These are phyloP conservation scores for Chaetomiaceae sp. DNA, from an alignment of 2,329 filamentous ascomycete species.

Conservation along the genomic window DNA sequence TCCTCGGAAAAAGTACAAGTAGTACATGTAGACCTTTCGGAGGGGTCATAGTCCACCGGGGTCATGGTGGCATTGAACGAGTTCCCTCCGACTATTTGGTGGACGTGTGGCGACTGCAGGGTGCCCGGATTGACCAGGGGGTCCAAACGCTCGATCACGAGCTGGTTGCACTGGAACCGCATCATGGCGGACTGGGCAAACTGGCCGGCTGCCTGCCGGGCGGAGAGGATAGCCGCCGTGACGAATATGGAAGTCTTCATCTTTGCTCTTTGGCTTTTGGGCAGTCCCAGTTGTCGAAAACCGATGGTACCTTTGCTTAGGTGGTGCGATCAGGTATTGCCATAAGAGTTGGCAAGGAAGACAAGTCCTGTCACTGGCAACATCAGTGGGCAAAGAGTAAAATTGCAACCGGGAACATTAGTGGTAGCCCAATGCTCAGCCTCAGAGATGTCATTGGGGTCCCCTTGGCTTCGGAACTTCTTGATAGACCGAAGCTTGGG, in stretches of 20 bases:
- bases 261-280: background rate
- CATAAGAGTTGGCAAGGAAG: too few species aligned
- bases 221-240: slow-evolving; percentile 10
- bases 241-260: slow-evolving; percentile 1
- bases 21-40: slow-evolving; percentile 14
- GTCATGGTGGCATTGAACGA: slow-evolving; percentile 30
- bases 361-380: too few species aligned
- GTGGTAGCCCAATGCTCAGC: too few species aligned
- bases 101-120: slow-evolving; percentile 39
- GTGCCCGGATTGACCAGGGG: slow-evolving; percentile 1
- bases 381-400: too few species aligned
- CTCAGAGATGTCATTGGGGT: too few species aligned
- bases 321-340: too few species aligned
- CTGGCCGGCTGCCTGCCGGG: slow-evolving; percentile 7
- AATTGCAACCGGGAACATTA: too few species aligned
- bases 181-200: slow-evolving; percentile 12
- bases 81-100: slow-evolving; percentile 49
- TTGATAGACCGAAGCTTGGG: too few species aligned
- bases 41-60: slow-evolving; percentile 3
- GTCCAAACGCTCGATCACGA: slow-evolving; percentile 9
- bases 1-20: slow-evolving; percentile 29
- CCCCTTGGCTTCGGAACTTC: too few species aligned
- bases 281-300: too few species aligned
- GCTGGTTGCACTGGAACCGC: slow-evolving; percentile 9
- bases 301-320: too few species aligned